Base-by-base conservation (phyloP, 2,329 filamentous ascomycete genomes). In the Microdochium nivale region DNA sequence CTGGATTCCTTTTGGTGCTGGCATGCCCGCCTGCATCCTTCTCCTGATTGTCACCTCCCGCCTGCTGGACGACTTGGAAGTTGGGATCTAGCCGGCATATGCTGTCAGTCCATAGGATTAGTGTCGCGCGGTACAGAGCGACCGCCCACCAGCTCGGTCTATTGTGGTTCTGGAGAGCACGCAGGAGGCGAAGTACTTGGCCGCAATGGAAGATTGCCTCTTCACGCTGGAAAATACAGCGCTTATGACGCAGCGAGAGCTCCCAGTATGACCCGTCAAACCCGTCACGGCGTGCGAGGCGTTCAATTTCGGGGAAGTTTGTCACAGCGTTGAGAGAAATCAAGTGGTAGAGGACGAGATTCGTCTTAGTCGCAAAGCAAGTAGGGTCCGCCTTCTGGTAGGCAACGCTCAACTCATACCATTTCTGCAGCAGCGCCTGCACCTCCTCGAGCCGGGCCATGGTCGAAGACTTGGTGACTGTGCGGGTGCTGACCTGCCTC, bases 61-160 rank as follows among this genome's bases (percentile, higher is more conserved):
- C 16, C 35, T 13, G 35, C 19, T 40, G 35, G n/a, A n/a, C n/a
- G 14, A 19, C n/a, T 53, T 68, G 65, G 56, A 71, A 68, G 56
- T 58, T 64, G 25, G 56, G 61, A 53, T 81, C 75, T 53, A 77
- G 71, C 52, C 75, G 73, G 5, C 70, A 72, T 51, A 85, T 65
- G 57, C 80, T 79, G 57, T 86, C 80, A 2, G 77, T 73, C 83
- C 82, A 86, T 2, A 85, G 69, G 40, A 83, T 76, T 52, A 86
- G 68, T 3, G 76, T 76, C 2, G 77, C 83, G n/a, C 86, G 80
- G 62, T 88, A 88, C 40, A 88, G 70, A 2, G 83, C 84, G 1
- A 76, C 79, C n/a, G 81, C 71, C 84, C 84, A 88, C 85, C 85
- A 89, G 35, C 76, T 78, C 5, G 85, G 85, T 23, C 83, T 77